phyloP scores from a whole-genome alignment of 345 rosid genomes.

The Brassica nigra region DNA sequence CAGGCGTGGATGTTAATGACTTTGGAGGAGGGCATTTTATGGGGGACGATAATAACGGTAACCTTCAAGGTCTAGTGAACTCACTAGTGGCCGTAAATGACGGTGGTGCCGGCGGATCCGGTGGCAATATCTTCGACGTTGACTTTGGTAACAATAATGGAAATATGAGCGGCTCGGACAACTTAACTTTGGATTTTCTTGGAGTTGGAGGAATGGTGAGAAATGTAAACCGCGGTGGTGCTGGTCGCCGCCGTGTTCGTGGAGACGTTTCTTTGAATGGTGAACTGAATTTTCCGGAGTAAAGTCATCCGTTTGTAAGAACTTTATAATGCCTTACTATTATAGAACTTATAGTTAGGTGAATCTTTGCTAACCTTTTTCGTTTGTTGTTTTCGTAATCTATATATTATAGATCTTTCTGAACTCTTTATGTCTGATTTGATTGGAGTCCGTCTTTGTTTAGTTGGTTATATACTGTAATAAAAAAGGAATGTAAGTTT shows the following conservation, averaged over 20 bases:
- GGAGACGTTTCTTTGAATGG: conserved; percentile 30
- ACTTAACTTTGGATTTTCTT: conserved; percentile 74
- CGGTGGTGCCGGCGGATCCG: conserved; percentile 10
- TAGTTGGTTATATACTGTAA: conserved; percentile 9
- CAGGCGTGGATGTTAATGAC: conserved; percentile 27
- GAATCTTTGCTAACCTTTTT: conserved; percentile 6
- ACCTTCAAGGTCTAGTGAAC: conserved; percentile 67
- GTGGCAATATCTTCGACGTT: conserved; percentile 41
- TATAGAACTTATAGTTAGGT: conserved; percentile 10
- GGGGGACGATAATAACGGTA: conserved; percentile 48
- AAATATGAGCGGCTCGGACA: conserved; percentile 58
- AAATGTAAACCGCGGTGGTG: conserved; percentile 40
- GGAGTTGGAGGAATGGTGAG: conserved; percentile 77
- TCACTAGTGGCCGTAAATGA: conserved; percentile 47
- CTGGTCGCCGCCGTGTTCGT: conserved; percentile 30
- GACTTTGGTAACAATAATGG: conserved; percentile 30
- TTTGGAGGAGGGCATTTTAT: conserved; percentile 38
- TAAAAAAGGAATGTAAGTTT: conserved; percentile 17
- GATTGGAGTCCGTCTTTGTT: background rate
- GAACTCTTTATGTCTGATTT: conserved; percentile 19
- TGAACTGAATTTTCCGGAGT: conserved; percentile 33
- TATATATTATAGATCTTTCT: conserved; percentile 2
- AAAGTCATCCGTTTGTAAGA: conserved; percentile 38
- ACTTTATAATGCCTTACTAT: conserved; percentile 21
- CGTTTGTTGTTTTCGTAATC: conserved; percentile 9